Base-by-base conservation (phyloP, 225 moss, liverwort and hornwort genomes). In the Asterella californica region DNA sequence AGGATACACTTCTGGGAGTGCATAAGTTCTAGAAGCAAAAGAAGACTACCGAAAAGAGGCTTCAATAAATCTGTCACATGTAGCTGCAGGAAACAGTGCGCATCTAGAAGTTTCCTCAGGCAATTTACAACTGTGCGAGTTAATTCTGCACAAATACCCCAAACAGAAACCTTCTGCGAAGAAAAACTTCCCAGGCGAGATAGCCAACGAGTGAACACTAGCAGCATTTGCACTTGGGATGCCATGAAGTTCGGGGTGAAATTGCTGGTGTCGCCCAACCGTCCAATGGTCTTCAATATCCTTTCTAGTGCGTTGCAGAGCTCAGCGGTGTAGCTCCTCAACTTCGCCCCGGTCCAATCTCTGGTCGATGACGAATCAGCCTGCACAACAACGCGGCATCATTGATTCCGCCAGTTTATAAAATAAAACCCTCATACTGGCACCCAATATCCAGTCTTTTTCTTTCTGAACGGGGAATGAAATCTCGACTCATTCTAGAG, bases 141-240 rank as follows among this genome's bases (percentile, higher is more conserved):
- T 70, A 93, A 78, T 71, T 87, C 87, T 49, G 90, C 88, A 90
- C 91, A 88, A 50, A 89, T 83, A 77, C 80, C 81, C 89, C 88
- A 89, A 70, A 90, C 66, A 55, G 79, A 84, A 12, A 81, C 79
- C 76, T 83, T 91, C 57, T 76, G 70, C 37, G 75, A 76, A 34
- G 86, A 83, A 10, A 82, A 60, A 76, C 79, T 30, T 66, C 78
- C 81, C 74, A 86, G 90, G 73, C 85, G 84, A 80, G 86, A 91
- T 34, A 99, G 72, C 90, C 91, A 93, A 59, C 89, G 91, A 38
- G 84, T 87, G 55, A 92, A 88, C 17, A 91, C 84, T 22, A 99
- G 88, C 75, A 95, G 86, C 77, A 93, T 76, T 74, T 93, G 92
- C 48, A 92, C 94, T 90, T 99, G 97, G 78, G 87, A 88, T 83